These are phyloP conservation scores for Hemileccinum rubropunctum DNA, from an alignment of 768 basidiomycete species.

Conservation along the genomic window DNA sequence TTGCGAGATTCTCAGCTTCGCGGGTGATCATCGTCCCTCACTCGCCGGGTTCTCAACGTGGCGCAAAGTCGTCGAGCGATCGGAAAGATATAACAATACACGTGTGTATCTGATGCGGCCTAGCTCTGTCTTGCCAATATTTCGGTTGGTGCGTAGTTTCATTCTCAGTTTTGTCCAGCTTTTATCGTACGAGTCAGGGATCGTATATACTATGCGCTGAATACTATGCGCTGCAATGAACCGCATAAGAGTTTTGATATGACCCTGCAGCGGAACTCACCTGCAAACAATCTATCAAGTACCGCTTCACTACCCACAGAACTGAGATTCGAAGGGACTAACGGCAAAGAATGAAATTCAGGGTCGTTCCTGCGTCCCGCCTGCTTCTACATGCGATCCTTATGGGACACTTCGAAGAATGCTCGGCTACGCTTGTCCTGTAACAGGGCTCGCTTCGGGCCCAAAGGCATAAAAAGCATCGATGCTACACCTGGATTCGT, in stretches of 20 bases:
- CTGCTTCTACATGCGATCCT: not conserved
- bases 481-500: not conserved
- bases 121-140: too few species aligned
- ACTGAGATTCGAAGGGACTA: not conserved
- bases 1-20: not conserved
- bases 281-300: too few species aligned
- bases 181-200: too few species aligned
- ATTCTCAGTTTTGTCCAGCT: too few species aligned
- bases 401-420: not conserved
- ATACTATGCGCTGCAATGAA: too few species aligned
- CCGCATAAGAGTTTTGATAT: too few species aligned
- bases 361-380: constrained; percentile 2
- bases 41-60: not conserved
- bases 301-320: too few species aligned
- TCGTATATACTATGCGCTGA: too few species aligned
- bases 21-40: not conserved
- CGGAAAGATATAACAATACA: too few species aligned
- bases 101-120: too few species aligned
- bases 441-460: constrained; percentile 2
- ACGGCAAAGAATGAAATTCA: not conserved
- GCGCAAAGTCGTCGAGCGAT: not conserved
- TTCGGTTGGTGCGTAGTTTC: too few species aligned
- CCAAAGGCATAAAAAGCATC: constrained; percentile 1
- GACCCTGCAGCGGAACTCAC: too few species aligned
- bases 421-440: constrained; percentile 1